These are phyloP conservation scores for Globisporangium sylvaticum DNA, from an alignment of 352 stramenopile species.

Conservation along the genomic window DNA sequence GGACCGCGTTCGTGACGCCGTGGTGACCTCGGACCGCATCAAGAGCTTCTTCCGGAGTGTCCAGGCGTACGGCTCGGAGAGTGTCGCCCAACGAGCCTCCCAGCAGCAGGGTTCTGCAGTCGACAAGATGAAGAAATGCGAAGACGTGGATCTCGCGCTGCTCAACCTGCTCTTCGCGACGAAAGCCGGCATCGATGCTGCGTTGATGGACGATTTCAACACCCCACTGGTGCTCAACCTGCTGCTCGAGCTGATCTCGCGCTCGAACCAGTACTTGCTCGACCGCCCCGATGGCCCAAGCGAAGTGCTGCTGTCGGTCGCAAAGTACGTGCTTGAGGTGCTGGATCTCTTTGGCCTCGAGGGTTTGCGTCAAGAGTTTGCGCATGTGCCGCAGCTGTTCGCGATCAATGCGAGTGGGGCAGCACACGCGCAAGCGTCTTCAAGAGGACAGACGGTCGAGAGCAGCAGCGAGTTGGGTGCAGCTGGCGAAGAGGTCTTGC, in stretches of 20 bases:
- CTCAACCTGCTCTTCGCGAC: slow-evolving; percentile 46
- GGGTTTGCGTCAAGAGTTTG: slow-evolving; percentile 50
- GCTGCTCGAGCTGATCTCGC: slow-evolving; percentile 68
- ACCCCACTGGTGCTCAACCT: slow-evolving; percentile 69
- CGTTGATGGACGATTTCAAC: slow-evolving; percentile 87
- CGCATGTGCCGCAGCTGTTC: slow-evolving; percentile 26
- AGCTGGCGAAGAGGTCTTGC: slow-evolving; percentile 34
- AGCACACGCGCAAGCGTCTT: not conserved
- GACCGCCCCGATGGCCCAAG: slow-evolving; percentile 33
- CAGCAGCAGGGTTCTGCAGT: not conserved
- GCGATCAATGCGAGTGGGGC: slow-evolving; percentile 6
- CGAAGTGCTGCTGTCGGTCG: slow-evolving; percentile 53
- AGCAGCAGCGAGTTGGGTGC: not conserved
- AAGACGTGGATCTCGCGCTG: slow-evolving; percentile 51
- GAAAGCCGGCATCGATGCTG: slow-evolving; percentile 49
- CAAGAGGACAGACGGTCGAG: not conserved
- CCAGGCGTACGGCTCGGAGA: slow-evolving; percentile 32
- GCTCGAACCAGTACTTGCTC: slow-evolving; percentile 56
- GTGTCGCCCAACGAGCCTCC: slow-evolving; percentile 7
- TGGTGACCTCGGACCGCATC: slow-evolving; percentile 47
- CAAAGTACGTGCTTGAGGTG: slow-evolving; percentile 65
- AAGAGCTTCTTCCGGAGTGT: slow-evolving; percentile 63
- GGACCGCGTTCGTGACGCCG: slow-evolving; percentile 68
- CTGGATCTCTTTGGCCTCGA: slow-evolving; percentile 68
- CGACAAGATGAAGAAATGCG: slow-evolving; percentile 41